phyloP scores from a whole-genome alignment of 1,139 yeast species.

The Taphrina sp. region DNA sequence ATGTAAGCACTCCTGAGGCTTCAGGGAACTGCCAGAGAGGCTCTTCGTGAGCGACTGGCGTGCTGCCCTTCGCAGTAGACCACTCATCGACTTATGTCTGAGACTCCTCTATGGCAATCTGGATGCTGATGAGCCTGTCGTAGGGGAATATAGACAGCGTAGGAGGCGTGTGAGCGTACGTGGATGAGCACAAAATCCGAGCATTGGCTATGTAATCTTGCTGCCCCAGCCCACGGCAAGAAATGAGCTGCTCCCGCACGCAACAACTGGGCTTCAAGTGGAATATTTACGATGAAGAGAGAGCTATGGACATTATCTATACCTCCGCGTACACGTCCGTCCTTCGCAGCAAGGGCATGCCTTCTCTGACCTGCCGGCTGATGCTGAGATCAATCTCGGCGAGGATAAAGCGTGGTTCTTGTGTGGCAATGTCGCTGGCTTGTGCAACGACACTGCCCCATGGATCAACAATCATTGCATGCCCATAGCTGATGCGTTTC shows the following conservation, averaged over 20 bases:
- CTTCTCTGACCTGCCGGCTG: slow-evolving; percentile 45
- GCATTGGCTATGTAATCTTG: too few relatives aligned
- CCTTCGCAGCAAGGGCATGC: slow-evolving; percentile 23
- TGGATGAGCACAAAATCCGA: too few relatives aligned
- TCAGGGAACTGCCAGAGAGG: not conserved
- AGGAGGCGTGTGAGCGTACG: too few relatives aligned
- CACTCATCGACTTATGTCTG: slow-evolving; percentile 2
- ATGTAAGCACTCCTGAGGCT: slow-evolving; percentile 2
- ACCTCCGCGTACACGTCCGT: slow-evolving; percentile 10
- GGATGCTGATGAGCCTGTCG: too few relatives aligned
- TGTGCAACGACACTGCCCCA: slow-evolving; percentile 80
- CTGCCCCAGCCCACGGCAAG: too few relatives aligned
- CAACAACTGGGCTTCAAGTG: too few relatives aligned
- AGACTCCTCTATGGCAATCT: not conserved
- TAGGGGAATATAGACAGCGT: too few relatives aligned
- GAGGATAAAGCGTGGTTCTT: slow-evolving; percentile 56
- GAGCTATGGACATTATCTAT: too few relatives aligned
- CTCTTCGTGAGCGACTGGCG: slow-evolving; percentile 3
- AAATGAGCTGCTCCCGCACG: too few relatives aligned
- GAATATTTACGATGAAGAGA: too few relatives aligned
- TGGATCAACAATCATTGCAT: slow-evolving; percentile 73
- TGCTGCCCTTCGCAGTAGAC: slow-evolving; percentile 7
- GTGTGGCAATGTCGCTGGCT: slow-evolving; percentile 50
- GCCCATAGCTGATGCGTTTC: slow-evolving; percentile 68
- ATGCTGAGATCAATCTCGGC: slow-evolving; percentile 67